Base-by-base conservation (phyloP, 2,329 filamentous ascomycete genomes). In the Septoria petroselini region DNA sequence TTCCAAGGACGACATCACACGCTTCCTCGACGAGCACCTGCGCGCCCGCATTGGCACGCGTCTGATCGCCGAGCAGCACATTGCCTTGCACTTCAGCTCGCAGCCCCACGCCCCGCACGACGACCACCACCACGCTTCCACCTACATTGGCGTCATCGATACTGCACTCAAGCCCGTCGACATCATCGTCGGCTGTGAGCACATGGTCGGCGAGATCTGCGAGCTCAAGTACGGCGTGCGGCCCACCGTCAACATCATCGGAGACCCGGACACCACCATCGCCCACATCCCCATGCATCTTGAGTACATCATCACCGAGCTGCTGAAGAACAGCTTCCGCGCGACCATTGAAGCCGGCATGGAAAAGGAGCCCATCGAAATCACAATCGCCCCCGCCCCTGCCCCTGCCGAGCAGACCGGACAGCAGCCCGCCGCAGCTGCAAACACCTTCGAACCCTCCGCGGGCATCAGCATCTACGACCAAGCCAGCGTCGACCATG, bases 271-370 rank as follows among this genome's bases (percentile, higher is more conserved):
- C 43, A 89, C 91, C n/a, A 85, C 83, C 0, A 95, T 98, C 65
- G 90, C 91, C 15, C 93, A 94, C 64, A 85, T 98, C 7, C 93
- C 93, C 11, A 93, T 95, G 68, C 93, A 98, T 69, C 79, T 98
- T 18, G 91, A 97, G 70, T 98, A 98, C 69, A 96, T 98, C 58
- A 81, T 96, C 57, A 98, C 91, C 0, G 93, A 98, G 70, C 78
- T 98, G 1, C 79, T 98, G 51, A 98, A 98, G 71, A 98, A 98
- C 65, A 88, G 91, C 1, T 98, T 97, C 73, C 83, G 93, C 35
- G 91, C 93, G 3, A 94, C 89, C 0, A 84, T 97, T 7, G 93
- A 98, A 70, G 84, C 80, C 50, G 83, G 83, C n/a, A 84, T 81
- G 63, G 85, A 86, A 59, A 78, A 80, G 34, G 86, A 95, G 58